phyloP scores from a whole-genome alignment of 116 monocot species.

The Trichopus zeylanicus region DNA sequence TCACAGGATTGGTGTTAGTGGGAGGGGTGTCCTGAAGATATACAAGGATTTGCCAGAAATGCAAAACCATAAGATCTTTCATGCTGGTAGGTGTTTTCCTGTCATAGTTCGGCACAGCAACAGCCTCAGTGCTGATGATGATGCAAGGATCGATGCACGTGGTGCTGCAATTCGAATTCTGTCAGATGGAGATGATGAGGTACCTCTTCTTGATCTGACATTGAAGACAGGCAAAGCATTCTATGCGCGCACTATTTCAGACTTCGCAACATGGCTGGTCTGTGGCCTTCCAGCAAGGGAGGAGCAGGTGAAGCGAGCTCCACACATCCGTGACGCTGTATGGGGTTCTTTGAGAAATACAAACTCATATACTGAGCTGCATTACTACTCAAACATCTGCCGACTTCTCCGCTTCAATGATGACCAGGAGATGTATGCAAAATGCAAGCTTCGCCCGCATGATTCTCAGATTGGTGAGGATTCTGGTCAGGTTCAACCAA shows the following conservation, averaged over 20 bases:
- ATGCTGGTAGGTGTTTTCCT: conserved; percentile 24
- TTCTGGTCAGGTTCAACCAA: conserved; percentile 31
- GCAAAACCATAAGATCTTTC: conserved; percentile 28
- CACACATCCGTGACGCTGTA: conserved; percentile 44
- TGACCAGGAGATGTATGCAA: conserved; percentile 38
- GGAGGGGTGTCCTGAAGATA: conserved; percentile 27
- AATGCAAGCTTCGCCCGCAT: conserved; percentile 36
- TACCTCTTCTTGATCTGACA: conserved; percentile 40
- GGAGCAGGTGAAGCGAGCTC: conserved; percentile 32
- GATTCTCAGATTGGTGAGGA: conserved; percentile 24
- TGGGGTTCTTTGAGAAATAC: conserved; percentile 43
- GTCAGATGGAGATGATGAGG: conserved; percentile 8
- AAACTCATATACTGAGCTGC: conserved; percentile 33
- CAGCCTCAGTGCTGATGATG: conserved; percentile 50
- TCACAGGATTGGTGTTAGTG: conserved; percentile 40
- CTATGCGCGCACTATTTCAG: conserved; percentile 35
- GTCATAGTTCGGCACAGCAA: conserved; percentile 45
- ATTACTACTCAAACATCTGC: conserved; percentile 49
- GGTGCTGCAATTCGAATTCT: conserved; percentile 35
- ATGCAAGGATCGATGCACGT: conserved; percentile 46
- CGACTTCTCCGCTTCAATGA: conserved; percentile 30
- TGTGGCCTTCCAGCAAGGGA: conserved; percentile 45
- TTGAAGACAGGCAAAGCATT: conserved; percentile 43
- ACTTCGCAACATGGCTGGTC: conserved; percentile 38
- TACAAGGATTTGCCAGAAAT: conserved; percentile 17